Base-by-base conservation (phyloP, 2,329 filamentous ascomycete genomes). In the Ploettnerulaceae sp. region DNA sequence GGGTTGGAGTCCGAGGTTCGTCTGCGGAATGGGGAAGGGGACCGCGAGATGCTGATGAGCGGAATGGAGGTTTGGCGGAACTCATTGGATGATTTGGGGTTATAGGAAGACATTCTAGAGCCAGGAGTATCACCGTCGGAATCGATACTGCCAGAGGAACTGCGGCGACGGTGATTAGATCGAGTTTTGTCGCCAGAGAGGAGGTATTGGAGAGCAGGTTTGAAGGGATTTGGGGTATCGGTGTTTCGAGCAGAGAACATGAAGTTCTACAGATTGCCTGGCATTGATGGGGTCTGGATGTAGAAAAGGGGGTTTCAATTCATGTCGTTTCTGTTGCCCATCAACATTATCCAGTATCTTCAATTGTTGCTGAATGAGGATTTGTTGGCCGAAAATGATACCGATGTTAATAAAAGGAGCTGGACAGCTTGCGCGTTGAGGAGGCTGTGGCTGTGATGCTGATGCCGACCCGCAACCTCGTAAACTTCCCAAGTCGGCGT, bases 31-130 rank as follows among this genome's bases (percentile, higher is more conserved):
- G 71, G 71, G 22, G 67, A 71, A 6, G 67, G 66, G 17, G 66
- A 68, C 42, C 70, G 65, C 2, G 65, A 68, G 32, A 74, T 59
- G 48, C 67, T 71, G 40, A 73, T 71, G 7, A 74, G 60, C 2
- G 71, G 70, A 6, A 72, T 63, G 11, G 62, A 57, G 14, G 47
- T 59, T 14, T 65, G 56, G 34, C 68, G 66, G 45, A 67, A 57
- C 26, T 68, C 65, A 6, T 38, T 51, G 7, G 53, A 53, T 14
- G 48, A 47, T 47, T 59, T 57, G 17, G 51, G 36, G 39, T 56
- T 55, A 17, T 48, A 39, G 17, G 50, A 53, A 26, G 52, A 44
- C 61, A 64, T 64, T 42, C 45, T 58, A 4, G 52, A 43, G 24
- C 40, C 47, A 3, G 50, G 24, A 11, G 14, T 37, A 4, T 60